A percentile compares a stretch with the other conserved stretches of the same genome.
phyloP scores from a whole-genome alignment of 352 stramenopile genomes.

The Halophytophthora polymorphica region DNA sequence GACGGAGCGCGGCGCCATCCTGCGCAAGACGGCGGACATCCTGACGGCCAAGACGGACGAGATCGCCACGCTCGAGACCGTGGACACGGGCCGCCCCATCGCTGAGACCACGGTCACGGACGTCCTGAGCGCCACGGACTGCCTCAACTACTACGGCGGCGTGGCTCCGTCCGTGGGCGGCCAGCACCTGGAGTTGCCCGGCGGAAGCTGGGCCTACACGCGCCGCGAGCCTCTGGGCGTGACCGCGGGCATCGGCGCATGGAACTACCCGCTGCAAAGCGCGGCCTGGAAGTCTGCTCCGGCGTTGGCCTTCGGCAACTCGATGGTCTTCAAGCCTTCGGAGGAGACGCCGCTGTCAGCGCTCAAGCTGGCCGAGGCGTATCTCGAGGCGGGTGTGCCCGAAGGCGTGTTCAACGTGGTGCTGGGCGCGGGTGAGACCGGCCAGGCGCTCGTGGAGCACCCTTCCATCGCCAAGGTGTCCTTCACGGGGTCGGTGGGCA shows the following conservation, averaged over 20 bases:
- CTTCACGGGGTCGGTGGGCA: conserved; percentile 83
- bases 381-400: conserved; percentile 65
- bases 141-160: conserved; percentile 76
- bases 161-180: conserved; percentile 62
- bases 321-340: conserved; percentile 91
- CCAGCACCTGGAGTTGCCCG: conserved; percentile 61
- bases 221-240: conserved; percentile 68
- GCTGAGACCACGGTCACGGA: conserved; percentile 73
- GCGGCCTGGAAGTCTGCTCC: conserved; percentile 79
- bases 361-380: conserved; percentile 62
- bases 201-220: conserved; percentile 77
- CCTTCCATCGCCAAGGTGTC: conserved; percentile 67
- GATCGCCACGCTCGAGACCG: conserved; percentile 67
- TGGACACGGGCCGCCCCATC: conserved; percentile 77
- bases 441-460: conserved; percentile 54
- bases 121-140: conserved; percentile 68
- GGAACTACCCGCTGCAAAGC: conserved; percentile 84
- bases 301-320: conserved; percentile 85
- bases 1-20: conserved; percentile 53
- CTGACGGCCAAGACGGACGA: conserved; percentile 57
- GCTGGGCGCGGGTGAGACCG: conserved; percentile 56
- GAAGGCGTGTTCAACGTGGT: conserved; percentile 82
- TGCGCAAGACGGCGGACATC: conserved; percentile 62
- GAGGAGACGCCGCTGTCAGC: conserved; percentile 83
- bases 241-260: conserved; percentile 73